These are phyloP conservation scores for Trichoderma sp. DNA, from an alignment of 2,329 filamentous ascomycete genomes.

Conservation along the genomic window DNA sequence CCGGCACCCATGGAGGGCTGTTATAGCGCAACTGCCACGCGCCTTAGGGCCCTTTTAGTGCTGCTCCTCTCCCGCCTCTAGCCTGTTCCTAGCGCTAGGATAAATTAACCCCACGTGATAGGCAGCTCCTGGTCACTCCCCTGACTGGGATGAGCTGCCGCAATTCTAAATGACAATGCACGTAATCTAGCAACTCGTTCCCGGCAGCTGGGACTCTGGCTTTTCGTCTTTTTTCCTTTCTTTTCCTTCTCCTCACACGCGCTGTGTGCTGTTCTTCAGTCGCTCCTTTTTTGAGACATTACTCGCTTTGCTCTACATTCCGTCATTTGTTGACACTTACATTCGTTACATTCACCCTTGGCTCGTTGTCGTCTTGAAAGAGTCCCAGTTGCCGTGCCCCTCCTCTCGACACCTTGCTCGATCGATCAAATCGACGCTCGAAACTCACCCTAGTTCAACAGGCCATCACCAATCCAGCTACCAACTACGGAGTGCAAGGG, in stretches of 20 bases:
- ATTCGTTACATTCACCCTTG: not conserved
- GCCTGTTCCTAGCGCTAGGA: not conserved
- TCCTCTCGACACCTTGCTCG: not conserved
- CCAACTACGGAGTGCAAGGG: not conserved
- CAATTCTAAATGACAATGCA: constrained; percentile 3
- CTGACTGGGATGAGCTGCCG: constrained; percentile 18
- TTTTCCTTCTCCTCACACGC: not conserved
- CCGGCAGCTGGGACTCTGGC: not conserved
- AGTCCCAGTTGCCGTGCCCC: not conserved
- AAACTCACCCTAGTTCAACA: constrained; percentile 19
- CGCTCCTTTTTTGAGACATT: not conserved
- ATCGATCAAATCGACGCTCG: constrained; percentile 9
- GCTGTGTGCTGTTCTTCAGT: not conserved
- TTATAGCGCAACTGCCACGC: not conserved
- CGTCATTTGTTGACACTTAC: constrained; percentile 12
- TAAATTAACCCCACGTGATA: constrained; percentile 21
- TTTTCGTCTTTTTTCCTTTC: not conserved
- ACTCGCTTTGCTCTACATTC: constrained; percentile 6
- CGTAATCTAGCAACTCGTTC: not conserved
- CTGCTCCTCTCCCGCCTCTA: constrained; percentile 5
- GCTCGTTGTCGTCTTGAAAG: not conserved
- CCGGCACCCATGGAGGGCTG: not conserved
- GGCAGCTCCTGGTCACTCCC: constrained; percentile 15
- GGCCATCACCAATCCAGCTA: not conserved
- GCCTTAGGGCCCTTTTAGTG: constrained; percentile 4